Conservation (phyloP, 139 green algal species). For the Tetraselmis striata region DNA sequence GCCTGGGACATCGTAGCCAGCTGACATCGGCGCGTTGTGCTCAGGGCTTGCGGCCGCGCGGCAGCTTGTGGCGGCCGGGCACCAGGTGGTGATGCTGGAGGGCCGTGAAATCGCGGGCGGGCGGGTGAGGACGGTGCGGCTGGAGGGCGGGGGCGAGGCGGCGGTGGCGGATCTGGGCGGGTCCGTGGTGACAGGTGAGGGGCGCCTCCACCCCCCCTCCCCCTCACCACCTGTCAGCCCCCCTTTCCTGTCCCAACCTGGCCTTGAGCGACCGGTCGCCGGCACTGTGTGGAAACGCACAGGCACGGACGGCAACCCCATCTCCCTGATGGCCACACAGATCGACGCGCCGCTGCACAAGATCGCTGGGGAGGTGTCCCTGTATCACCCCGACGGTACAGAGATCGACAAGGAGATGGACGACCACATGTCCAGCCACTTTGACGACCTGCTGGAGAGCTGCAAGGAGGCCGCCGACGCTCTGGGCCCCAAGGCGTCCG, state of each 20-base stretch:
- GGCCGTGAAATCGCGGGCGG: conserved; percentile 66
- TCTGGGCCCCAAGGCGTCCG: conserved; percentile 30
- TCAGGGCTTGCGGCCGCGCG: conserved; percentile 76
- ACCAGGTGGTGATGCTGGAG: conserved; percentile 80
- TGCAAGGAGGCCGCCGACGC: conserved; percentile 36
- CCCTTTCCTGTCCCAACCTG: too few relatives aligned
- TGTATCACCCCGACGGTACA: conserved; percentile 52
- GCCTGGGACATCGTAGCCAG: too few relatives aligned
- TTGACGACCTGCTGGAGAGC: conserved; percentile 73
- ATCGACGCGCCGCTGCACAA: conserved; percentile 62
- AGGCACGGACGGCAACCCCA: conserved; percentile 87
- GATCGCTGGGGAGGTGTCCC: conserved; percentile 57
- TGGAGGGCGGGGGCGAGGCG: conserved; percentile 35
- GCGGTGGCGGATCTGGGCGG: conserved; percentile 80
- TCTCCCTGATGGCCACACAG: conserved; percentile 79
- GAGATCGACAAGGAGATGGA: conserved; percentile 37
- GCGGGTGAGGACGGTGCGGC: conserved; percentile 64
- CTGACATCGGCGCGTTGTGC: too few relatives aligned
- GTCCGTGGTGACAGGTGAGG: conserved; percentile 88
- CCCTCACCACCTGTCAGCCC: too few relatives aligned
- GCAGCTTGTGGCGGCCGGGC: conserved; percentile 73
- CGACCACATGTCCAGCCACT: conserved; percentile 26
- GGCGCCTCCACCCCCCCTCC: too few relatives aligned
- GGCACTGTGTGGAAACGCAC: not conserved
- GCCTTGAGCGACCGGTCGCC: too few relatives aligned